These are phyloP conservation scores for Conoideocrella luteorostrata DNA, from an alignment of 2,329 filamentous ascomycete genomes.

Conservation along the genomic window DNA sequence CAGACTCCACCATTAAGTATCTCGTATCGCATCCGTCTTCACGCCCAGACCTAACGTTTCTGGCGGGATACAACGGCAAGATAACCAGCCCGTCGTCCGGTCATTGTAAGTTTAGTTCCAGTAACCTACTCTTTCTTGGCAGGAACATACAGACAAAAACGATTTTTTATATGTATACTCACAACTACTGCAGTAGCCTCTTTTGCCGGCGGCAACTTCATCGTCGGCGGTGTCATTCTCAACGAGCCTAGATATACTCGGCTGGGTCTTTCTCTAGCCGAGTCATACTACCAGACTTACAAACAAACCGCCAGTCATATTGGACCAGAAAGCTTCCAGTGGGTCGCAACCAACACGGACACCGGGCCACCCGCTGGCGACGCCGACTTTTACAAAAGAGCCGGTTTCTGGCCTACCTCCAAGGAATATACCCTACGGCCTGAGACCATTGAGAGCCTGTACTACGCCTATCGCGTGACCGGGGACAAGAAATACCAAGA, in stretches of 20 bases:
- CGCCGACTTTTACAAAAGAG: constrained; percentile 65
- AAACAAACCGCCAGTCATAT: constrained; percentile 62
- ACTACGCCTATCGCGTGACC: constrained; percentile 80
- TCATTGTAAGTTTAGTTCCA: constrained; percentile 43
- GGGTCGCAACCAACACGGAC: constrained; percentile 41
- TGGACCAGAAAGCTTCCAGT: constrained; percentile 67
- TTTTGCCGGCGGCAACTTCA: constrained; percentile 80
- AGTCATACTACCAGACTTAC: constrained; percentile 72
- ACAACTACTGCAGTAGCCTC: constrained; percentile 67
- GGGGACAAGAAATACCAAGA: constrained; percentile 70
- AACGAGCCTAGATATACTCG: constrained; percentile 58
- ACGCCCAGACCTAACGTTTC: constrained; percentile 66
- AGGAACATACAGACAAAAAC: too few species aligned
- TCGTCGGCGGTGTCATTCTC: constrained; percentile 70
- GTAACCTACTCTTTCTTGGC: too few species aligned
- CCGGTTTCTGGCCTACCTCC: constrained; percentile 18
- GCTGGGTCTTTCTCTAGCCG: constrained; percentile 66
- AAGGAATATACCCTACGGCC: constrained; percentile 62
- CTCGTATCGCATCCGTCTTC: constrained; percentile 61
- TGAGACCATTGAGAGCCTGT: constrained; percentile 78
- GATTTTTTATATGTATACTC: neutral
- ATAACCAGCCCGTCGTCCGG: constrained; percentile 38
- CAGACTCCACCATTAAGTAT: constrained; percentile 67
- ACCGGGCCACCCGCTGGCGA: constrained; percentile 38
- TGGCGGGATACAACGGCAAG: constrained; percentile 49